Conservation (phyloP, 2,329 filamentous ascomycete genomes). For the Lachnellula hyalina region DNA sequence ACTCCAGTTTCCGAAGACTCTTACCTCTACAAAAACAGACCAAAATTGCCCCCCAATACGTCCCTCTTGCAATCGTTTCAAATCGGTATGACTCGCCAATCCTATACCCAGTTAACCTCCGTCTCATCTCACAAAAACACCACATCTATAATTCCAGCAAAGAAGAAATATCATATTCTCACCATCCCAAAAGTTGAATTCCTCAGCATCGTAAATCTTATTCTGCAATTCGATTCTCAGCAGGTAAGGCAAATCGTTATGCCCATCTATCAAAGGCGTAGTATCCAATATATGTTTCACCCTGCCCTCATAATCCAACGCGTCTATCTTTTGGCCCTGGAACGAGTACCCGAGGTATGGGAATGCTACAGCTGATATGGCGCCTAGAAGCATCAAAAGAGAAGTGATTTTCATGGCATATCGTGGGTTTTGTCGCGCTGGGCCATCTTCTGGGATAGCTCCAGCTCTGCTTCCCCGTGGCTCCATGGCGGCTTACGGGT, state of each 20-base stretch:
- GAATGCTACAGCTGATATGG: neutral
- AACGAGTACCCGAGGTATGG: neutral
- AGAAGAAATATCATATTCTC: neutral
- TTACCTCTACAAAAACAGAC: conserved; percentile 28
- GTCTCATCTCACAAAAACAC: neutral
- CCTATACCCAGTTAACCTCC: conserved; percentile 9
- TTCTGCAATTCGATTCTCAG: conserved; percentile 27
- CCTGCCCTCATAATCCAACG: conserved; percentile 7
- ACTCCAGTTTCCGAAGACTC: conserved; percentile 19
- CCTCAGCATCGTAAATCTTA: conserved; percentile 25
- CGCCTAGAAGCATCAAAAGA: neutral
- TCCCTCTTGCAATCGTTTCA: conserved; percentile 25
- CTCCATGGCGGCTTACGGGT: too few relatives aligned
- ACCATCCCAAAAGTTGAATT: conserved; percentile 13
- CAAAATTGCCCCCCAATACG: conserved; percentile 31
- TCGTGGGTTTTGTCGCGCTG: neutral
- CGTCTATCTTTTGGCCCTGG: neutral
- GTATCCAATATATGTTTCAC: conserved; percentile 19
- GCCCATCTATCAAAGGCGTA: conserved; percentile 31
- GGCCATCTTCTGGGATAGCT: too few relatives aligned
- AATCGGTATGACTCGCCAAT: conserved; percentile 25
- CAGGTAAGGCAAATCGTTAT: conserved; percentile 31
- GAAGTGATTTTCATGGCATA: neutral
- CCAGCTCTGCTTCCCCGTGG: too few relatives aligned
- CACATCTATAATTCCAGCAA: neutral